A percentile compares a stretch with the other conserved stretches of the same genome.
These are phyloP conservation scores for Daldinia grandis DNA, from an alignment of 495 filamentous ascomycete genomes.

Conservation along the genomic window DNA sequence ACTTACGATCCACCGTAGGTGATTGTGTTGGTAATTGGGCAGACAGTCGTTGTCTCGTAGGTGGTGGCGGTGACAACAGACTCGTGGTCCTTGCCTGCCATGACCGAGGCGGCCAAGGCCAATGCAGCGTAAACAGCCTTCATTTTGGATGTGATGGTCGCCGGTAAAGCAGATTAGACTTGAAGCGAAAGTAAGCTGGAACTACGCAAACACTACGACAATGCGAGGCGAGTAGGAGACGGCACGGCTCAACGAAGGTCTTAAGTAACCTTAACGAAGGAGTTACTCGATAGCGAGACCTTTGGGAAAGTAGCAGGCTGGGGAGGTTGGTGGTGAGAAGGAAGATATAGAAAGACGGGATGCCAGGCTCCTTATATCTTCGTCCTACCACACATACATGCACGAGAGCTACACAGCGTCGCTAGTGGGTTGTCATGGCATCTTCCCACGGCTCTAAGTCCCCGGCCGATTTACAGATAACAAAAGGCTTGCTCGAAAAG, in stretches of 20 bases:
- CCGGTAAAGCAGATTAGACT: constrained; percentile 26
- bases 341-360: constrained; percentile 34
- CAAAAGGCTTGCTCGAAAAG: constrained; percentile 7
- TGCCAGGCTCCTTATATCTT: constrained; percentile 48
- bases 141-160: constrained; percentile 46
- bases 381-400: constrained; percentile 33
- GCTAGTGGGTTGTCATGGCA: constrained; percentile 35
- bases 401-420: constrained; percentile 31
- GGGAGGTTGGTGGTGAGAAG: constrained; percentile 39
- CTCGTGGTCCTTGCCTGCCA: constrained; percentile 42
- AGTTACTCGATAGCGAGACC: constrained; percentile 47
- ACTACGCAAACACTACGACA: constrained; percentile 13
- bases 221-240: background rate
- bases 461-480: constrained; percentile 20
- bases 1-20: constrained; percentile 46
- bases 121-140: constrained; percentile 52
- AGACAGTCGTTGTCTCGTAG: constrained; percentile 48
- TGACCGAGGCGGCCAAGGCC: constrained; percentile 51
- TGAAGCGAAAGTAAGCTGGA: constrained; percentile 39
- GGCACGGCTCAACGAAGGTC: constrained; percentile 39
- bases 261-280: constrained; percentile 60
- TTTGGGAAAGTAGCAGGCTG: constrained; percentile 34
- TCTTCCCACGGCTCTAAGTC: constrained; percentile 17
- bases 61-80: constrained; percentile 36
- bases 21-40: constrained; percentile 44